These are phyloP conservation scores for Luffa aegyptiaca DNA, from an alignment of 306 rosid genomes.

Conservation along the genomic window DNA sequence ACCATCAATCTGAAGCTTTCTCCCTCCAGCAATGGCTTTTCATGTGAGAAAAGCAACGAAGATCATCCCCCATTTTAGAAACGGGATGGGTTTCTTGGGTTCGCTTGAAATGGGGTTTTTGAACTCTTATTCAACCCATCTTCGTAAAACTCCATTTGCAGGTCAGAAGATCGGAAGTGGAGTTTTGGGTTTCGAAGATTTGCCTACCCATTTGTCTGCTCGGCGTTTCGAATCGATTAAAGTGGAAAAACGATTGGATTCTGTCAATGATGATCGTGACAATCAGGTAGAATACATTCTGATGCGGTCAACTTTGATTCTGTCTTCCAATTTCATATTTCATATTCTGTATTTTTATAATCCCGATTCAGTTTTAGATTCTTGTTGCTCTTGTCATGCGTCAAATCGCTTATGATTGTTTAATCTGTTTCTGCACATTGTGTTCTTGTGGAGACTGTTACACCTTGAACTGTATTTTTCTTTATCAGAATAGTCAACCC, in stretches of 20 bases:
- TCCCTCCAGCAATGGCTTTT: constrained; percentile 21
- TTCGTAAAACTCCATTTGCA: constrained; percentile 3
- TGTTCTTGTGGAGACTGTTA: not conserved
- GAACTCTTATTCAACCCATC: constrained; percentile 7
- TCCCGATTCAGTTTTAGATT: not conserved
- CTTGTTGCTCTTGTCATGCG: not conserved
- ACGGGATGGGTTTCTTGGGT: constrained; percentile 10
- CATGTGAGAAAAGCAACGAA: constrained; percentile 28
- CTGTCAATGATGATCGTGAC: constrained; percentile 10
- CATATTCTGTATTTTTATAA: not conserved
- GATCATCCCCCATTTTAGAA: constrained; percentile 26
- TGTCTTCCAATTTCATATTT: not conserved
- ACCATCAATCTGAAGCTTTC: not conserved
- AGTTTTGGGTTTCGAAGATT: not conserved
- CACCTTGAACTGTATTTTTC: not conserved
- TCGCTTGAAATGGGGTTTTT: not conserved
- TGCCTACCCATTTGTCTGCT: constrained; percentile 17
- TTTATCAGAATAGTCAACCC: not conserved
- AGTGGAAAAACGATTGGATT: constrained; percentile 19
- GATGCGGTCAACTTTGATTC: not conserved
- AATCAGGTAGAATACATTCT: constrained; percentile 32
- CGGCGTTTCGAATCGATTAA: constrained; percentile 35
- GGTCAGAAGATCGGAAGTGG: constrained; percentile 10
- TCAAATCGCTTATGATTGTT: not conserved
- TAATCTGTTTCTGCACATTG: not conserved